Conservation (phyloP, 805 yeast genomes). For the Candida argentea region DNA sequence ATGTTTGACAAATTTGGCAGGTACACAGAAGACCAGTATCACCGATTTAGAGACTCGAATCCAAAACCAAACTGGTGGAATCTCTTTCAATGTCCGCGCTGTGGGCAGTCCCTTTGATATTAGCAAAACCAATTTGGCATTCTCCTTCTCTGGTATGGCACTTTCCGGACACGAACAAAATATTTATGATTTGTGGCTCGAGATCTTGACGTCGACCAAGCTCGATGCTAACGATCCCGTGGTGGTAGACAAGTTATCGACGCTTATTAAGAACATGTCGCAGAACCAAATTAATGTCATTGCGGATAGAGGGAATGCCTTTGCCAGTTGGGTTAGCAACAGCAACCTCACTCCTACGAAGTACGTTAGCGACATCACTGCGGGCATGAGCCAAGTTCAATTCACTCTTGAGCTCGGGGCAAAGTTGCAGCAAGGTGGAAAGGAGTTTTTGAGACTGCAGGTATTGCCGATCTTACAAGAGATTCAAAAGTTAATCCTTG, state of each 20-base stretch:
- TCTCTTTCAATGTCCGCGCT: conserved; percentile 51
- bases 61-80: conserved; percentile 76
- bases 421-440: conserved; percentile 33
- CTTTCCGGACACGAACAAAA: conserved; percentile 52
- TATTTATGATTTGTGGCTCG: conserved; percentile 57
- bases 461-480: conserved; percentile 55
- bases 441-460: conserved; percentile 28
- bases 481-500: conserved; percentile 36
- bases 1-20: conserved; percentile 70
- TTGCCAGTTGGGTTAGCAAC: conserved; percentile 60
- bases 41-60: conserved; percentile 80
- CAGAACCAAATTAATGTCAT: conserved; percentile 70
- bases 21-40: conserved; percentile 64
- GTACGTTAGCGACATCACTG: conserved; percentile 49
- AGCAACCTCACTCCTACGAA: conserved; percentile 53
- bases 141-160: conserved; percentile 58
- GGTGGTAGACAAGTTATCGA: conserved; percentile 54
- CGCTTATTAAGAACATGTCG: conserved; percentile 62
- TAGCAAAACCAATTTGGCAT: conserved; percentile 38
- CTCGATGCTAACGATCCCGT: conserved; percentile 36
- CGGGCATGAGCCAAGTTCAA: conserved; percentile 72
- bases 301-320: conserved; percentile 83
- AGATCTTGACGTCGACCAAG: conserved; percentile 60
- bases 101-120: conserved; percentile 45
- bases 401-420: conserved; percentile 53